Evolutionary conservation across 768 basidiomycete genomes (phyloP).

Genomic region (Gymnopilus dilepis): DNA sequence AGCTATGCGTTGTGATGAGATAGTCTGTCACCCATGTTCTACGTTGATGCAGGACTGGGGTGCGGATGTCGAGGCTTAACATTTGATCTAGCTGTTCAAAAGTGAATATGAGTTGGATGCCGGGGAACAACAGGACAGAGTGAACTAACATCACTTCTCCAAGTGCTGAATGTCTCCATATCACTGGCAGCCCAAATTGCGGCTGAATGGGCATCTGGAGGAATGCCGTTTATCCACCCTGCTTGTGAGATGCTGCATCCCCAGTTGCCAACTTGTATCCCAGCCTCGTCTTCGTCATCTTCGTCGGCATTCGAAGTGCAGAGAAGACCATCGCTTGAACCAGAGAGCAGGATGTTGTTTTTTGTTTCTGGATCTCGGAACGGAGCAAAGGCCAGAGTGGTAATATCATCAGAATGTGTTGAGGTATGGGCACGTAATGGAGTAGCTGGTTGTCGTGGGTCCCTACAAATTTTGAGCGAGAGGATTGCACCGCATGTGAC

Average conservation of each 20-base stretch:
- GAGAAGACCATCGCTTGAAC: slow-evolving; percentile 85
- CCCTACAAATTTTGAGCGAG: slow-evolving; percentile 53
- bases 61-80: slow-evolving; percentile 65
- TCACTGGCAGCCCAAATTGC: slow-evolving; percentile 86
- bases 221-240: slow-evolving; percentile 58
- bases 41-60: slow-evolving; percentile 59
- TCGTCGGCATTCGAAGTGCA: slow-evolving; percentile 75
- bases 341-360: slow-evolving; percentile 67
- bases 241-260: slow-evolving; percentile 81
- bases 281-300: slow-evolving; percentile 87
- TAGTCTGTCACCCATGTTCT: slow-evolving; percentile 83
- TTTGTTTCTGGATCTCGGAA: slow-evolving; percentile 19
- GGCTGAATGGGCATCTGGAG: slow-evolving; percentile 30
- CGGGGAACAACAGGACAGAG: neutral
- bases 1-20: slow-evolving; percentile 58
- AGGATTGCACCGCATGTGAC: neutral
- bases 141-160: slow-evolving; percentile 69
- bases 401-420: slow-evolving; percentile 94
- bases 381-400: slow-evolving; percentile 63
- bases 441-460: slow-evolving; percentile 75
- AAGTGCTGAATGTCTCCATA: slow-evolving; percentile 92
- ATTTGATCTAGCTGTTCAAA: slow-evolving; percentile 59
- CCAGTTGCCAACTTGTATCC: slow-evolving; percentile 83
- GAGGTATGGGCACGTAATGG: slow-evolving; percentile 80
- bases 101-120: slow-evolving; percentile 1